Evolutionary conservation across 495 filamentous ascomycete species (phyloP).

Genomic region (Friedmanniomyces simplex): DNA sequence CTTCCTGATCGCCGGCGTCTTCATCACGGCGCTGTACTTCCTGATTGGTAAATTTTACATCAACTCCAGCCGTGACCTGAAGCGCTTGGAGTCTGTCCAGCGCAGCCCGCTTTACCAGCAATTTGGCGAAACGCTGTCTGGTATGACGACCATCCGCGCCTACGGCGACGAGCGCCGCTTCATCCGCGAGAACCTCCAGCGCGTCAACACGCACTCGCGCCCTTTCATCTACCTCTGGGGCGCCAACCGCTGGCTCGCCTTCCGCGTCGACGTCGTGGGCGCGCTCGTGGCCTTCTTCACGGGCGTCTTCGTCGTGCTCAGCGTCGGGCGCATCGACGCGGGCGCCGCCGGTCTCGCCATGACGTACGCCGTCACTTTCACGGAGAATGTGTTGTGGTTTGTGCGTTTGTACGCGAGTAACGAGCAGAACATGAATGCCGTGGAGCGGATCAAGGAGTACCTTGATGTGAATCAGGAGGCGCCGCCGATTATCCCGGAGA

Average conservation of each 20-base stretch:
- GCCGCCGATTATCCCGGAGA: slow-evolving; percentile 61
- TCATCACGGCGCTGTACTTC: slow-evolving; percentile 76
- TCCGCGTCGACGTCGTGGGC: slow-evolving; percentile 82
- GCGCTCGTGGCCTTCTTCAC: slow-evolving; percentile 91
- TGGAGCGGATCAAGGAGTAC: slow-evolving; percentile 97
- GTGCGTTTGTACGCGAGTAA: slow-evolving; percentile 90
- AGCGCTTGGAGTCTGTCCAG: slow-evolving; percentile 89
- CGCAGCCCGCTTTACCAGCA: slow-evolving; percentile 95
- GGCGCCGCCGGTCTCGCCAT: slow-evolving; percentile 91
- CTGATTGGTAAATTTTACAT: slow-evolving; percentile 82
- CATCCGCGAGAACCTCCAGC: slow-evolving; percentile 79
- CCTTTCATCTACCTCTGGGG: slow-evolving; percentile 97
- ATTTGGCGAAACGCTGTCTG: slow-evolving; percentile 91
- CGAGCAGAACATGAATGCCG: slow-evolving; percentile 99
- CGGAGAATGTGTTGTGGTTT: slow-evolving; percentile 94
- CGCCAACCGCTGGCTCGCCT: slow-evolving; percentile 92
- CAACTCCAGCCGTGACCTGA: slow-evolving; percentile 82
- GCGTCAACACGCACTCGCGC: slow-evolving; percentile 81
- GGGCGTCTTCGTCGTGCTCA: slow-evolving; percentile 79
- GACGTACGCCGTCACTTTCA: slow-evolving; percentile 97
- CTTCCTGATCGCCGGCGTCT: slow-evolving; percentile 77
- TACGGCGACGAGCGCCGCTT: slow-evolving; percentile 93
- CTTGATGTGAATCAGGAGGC: slow-evolving; percentile 95
- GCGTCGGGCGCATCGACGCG: slow-evolving; percentile 75
- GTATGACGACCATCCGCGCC: slow-evolving; percentile 94